These are phyloP conservation scores for Teunomyces stri DNA, from an alignment of 805 yeast genomes.

Conservation along the genomic window DNA sequence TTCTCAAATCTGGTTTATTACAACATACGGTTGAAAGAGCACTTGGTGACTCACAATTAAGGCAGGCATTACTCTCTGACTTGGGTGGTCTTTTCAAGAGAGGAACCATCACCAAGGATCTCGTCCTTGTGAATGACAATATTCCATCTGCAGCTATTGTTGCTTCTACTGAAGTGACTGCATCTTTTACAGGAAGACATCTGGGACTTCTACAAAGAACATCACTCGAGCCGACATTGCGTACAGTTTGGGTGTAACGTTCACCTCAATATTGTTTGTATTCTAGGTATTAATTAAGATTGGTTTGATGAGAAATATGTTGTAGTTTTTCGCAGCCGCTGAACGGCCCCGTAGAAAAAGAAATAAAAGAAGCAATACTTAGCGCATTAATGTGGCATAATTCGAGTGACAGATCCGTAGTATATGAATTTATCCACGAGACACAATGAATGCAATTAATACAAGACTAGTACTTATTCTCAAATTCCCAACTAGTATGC, in stretches of 20 bases:
- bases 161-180: background rate
- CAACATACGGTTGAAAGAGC: slow-evolving; percentile 22
- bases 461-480: too few species aligned
- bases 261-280: background rate
- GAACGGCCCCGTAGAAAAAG: background rate
- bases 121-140: background rate
- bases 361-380: too few species aligned
- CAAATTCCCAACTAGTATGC: too few species aligned
- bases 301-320: background rate
- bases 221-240: background rate
- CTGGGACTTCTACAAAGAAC: background rate
- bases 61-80: slow-evolving; percentile 20
- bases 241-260: background rate
- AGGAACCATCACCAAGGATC: slow-evolving; percentile 11
- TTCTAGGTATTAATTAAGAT: background rate
- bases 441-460: background rate
- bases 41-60: slow-evolving; percentile 18
- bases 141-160: background rate
- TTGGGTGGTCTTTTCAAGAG: slow-evolving; percentile 18
- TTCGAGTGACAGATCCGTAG: background rate
- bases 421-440: background rate
- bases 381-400: background rate
- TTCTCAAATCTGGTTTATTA: slow-evolving; percentile 24
- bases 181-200: background rate
- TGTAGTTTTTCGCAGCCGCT: background rate